Conservation (phyloP, 83 land plant genomes). For the Isoetes engelmannii region DNA sequence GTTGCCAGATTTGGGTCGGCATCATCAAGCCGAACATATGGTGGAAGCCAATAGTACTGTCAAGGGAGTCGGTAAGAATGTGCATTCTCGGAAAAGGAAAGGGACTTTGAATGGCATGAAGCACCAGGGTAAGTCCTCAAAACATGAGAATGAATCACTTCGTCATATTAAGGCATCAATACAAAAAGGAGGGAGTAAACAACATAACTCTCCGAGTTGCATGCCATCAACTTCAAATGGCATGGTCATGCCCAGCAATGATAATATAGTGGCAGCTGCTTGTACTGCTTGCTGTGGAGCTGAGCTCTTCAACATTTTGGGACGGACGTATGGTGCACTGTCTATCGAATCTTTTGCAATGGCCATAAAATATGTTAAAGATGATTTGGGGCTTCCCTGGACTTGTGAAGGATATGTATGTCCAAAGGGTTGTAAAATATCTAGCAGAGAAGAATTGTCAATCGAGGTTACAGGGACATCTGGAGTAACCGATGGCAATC, state of each 20-base stretch:
- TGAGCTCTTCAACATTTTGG: conserved; percentile 44
- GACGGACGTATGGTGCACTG: conserved; percentile 48
- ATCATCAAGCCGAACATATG: conserved; percentile 92
- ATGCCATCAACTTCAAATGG: neutral
- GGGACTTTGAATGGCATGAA: neutral
- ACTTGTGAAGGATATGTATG: conserved; percentile 68
- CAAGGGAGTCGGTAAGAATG: neutral
- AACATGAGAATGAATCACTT: neutral
- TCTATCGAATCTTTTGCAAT: conserved; percentile 50
- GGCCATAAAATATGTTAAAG: conserved; percentile 79
- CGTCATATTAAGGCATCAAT: neutral
- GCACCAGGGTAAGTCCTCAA: neutral
- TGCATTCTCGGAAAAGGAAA: neutral
- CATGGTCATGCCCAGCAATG: conserved; percentile 36
- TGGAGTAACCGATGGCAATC: neutral
- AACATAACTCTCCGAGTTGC: neutral
- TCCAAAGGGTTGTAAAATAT: conserved; percentile 58
- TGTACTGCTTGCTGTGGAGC: conserved; percentile 58
- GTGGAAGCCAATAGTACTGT: neutral
- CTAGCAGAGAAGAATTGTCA: neutral
- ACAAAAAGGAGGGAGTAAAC: neutral
- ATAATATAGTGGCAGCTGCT: conserved; percentile 56
- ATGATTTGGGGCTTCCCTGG: conserved; percentile 58
- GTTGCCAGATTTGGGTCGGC: conserved; percentile 92
- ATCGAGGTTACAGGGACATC: neutral